These are phyloP conservation scores for Flaveria trinervia DNA, from an alignment of 129 eudicot species.

Conservation along the genomic window DNA sequence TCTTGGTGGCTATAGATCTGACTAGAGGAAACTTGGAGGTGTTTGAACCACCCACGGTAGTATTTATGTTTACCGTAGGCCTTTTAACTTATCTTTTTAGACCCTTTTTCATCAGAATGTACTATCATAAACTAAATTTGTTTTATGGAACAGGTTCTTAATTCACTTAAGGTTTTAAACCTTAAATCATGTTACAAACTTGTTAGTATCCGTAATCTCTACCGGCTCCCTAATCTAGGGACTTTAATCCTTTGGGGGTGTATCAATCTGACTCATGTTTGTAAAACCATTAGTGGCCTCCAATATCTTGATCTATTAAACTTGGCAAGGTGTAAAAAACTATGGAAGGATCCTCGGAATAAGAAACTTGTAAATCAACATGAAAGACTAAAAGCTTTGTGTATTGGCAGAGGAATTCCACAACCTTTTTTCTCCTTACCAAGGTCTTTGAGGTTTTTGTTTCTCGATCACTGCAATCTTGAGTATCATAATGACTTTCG, in stretches of 20 bases:
- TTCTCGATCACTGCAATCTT: slow-evolving; percentile 5
- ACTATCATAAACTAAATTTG: background rate
- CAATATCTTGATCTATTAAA: slow-evolving; percentile 22
- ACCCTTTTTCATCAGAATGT: background rate
- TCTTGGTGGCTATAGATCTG: slow-evolving; percentile 38
- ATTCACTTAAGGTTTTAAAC: slow-evolving; percentile 31
- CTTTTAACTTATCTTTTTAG: background rate
- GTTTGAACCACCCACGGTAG: slow-evolving; percentile 36
- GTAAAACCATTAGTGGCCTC: slow-evolving; percentile 31
- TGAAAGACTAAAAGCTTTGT: background rate
- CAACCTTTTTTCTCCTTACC: background rate
- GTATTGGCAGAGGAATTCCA: background rate
- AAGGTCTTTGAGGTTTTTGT: background rate
- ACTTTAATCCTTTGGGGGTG: slow-evolving; percentile 22
- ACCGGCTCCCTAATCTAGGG: slow-evolving; percentile 32
- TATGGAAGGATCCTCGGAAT: background rate
- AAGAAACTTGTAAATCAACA: background rate
- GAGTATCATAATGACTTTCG: background rate
- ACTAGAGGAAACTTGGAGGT: slow-evolving; percentile 30
- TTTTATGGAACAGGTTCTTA: slow-evolving; percentile 23
- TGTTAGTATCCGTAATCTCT: slow-evolving; percentile 1
- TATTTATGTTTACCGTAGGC: no score
- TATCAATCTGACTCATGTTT: slow-evolving; percentile 14
- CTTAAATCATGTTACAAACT: slow-evolving; percentile 30
- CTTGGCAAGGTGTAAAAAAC: background rate